These are phyloP conservation scores for Peronosclerospora sorghi DNA, from an alignment of 352 stramenopile species.

Conservation along the genomic window DNA sequence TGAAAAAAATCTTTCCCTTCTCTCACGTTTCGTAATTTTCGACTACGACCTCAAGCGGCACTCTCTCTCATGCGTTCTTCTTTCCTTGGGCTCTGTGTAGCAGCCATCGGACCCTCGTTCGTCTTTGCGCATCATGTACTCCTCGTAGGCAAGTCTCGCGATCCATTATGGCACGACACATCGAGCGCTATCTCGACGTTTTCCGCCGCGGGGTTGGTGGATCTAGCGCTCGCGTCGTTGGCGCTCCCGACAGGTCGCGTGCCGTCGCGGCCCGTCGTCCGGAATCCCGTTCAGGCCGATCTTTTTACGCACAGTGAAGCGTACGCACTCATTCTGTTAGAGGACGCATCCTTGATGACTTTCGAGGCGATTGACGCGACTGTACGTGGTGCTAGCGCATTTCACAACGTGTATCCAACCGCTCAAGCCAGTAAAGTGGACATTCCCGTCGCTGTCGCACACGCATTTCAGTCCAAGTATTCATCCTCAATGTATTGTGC, in stretches of 20 bases:
- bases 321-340: constrained; percentile 28
- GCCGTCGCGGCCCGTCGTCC: constrained; percentile 9
- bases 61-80: constrained; percentile 6
- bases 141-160: constrained; percentile 12
- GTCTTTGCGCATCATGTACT: constrained; percentile 17
- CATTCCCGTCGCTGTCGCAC: constrained; percentile 18
- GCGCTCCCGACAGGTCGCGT: constrained; percentile 19
- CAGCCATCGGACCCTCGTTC: constrained; percentile 5
- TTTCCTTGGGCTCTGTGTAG: constrained; percentile 8
- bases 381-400: constrained; percentile 8
- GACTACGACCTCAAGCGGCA: constrained; percentile 7
- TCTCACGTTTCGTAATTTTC: too few relatives aligned
- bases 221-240: constrained; percentile 29
- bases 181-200: constrained; percentile 7
- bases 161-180: constrained; percentile 15
- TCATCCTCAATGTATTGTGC: constrained; percentile 15
- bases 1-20: too few relatives aligned
- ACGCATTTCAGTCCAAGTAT: constrained; percentile 16
- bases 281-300: constrained; percentile 30
- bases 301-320: constrained; percentile 25
- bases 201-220: constrained; percentile 20
- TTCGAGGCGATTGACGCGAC: constrained; percentile 15
- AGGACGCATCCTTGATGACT: constrained; percentile 8
- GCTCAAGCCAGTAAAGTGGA: constrained; percentile 8
- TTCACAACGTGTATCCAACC: constrained; percentile 22